Conservation (phyloP, 345 rosid genomes). For the Draba incana region DNA sequence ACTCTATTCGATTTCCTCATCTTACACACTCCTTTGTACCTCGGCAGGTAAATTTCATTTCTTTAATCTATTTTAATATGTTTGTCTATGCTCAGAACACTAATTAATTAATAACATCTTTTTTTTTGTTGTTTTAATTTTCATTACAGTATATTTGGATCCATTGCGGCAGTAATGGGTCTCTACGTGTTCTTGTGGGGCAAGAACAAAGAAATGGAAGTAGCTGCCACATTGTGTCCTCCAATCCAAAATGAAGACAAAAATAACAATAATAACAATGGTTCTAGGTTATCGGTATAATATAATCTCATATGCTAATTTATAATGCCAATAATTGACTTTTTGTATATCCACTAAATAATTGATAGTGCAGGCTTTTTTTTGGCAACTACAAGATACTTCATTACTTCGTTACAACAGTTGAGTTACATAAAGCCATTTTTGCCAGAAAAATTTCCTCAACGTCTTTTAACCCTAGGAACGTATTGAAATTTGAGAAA, state of each 20-base stretch:
- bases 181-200: conserved; percentile 53
- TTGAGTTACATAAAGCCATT: no score
- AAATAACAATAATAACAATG: neutral
- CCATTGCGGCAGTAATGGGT: conserved; percentile 57
- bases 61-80: neutral
- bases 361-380: neutral
- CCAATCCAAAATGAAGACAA: conserved; percentile 21
- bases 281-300: conserved; percentile 21
- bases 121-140: neutral
- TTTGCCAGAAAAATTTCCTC: no score
- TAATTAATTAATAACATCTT: neutral
- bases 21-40: conserved; percentile 58
- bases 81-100: neutral
- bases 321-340: no score
- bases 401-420: no score
- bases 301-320: neutral
- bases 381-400: no score
- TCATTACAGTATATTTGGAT: conserved; percentile 61
- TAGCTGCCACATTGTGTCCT: conserved; percentile 11
- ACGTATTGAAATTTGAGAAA: no score
- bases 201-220: conserved; percentile 43
- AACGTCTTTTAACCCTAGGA: no score
- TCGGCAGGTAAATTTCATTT: conserved; percentile 56
- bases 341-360: no score
- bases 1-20: conserved; percentile 59